Conservation (phyloP, 2,329 filamentous ascomycete genomes). For the Claviceps citrina region DNA sequence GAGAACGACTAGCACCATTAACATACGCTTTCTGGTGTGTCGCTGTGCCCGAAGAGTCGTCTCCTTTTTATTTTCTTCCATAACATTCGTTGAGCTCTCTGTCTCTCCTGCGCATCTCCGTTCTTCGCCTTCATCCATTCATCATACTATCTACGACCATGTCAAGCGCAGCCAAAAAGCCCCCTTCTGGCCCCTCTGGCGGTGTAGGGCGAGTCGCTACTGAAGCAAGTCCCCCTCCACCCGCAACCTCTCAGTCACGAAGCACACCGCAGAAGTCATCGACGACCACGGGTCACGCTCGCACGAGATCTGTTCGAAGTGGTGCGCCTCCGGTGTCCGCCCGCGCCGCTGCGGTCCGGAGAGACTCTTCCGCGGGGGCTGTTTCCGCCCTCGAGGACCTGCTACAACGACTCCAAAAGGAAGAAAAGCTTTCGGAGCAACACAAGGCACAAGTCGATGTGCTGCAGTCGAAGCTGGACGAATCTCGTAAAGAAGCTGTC, state of each 20-base stretch:
- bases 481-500: conserved; percentile 65
- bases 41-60: neutral
- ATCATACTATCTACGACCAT: conserved; percentile 19
- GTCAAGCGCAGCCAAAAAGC: conserved; percentile 39
- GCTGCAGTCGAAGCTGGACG: conserved; percentile 72
- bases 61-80: neutral
- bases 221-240: conserved; percentile 19
- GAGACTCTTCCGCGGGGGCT: conserved; percentile 54
- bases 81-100: neutral
- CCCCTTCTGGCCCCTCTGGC: conserved; percentile 29
- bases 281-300: conserved; percentile 26
- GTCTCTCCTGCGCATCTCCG: neutral
- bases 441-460: conserved; percentile 74
- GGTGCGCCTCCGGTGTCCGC: conserved; percentile 58
- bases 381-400: conserved; percentile 69
- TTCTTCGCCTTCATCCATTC: neutral
- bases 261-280: conserved; percentile 28
- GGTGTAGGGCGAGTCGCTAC: conserved; percentile 30
- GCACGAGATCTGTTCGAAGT: conserved; percentile 50
- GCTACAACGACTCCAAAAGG: conserved; percentile 65
- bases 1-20: neutral
- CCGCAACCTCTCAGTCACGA: conserved; percentile 24
- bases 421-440: conserved; percentile 63
- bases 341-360: conserved; percentile 52
- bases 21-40: neutral